A percentile compares a stretch with the other conserved stretches of the same genome.
Evolutionary conservation across 1,139 yeast genomes (phyloP).

Genomic region (Arxiozyma bovina): DNA sequence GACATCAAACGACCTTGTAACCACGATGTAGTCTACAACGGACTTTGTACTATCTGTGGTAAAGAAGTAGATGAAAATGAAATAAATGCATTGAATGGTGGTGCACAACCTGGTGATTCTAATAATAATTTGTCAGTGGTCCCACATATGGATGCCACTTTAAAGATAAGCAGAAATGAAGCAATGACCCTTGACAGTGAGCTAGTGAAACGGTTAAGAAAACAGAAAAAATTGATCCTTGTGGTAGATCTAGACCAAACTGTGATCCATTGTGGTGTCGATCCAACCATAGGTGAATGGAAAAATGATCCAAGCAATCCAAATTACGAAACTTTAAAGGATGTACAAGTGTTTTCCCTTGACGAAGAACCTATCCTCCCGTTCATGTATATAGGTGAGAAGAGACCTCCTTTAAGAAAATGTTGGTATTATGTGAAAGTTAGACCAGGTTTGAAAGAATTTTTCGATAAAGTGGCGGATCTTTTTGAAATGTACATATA

Average conservation of each 20-base stretch:
- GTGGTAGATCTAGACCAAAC: constrained; percentile 98
- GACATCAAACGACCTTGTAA: constrained; percentile 73
- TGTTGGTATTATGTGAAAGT: constrained; percentile 91
- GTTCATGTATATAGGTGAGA: constrained; percentile 48
- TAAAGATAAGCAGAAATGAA: constrained; percentile 76
- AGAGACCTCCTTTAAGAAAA: constrained; percentile 38
- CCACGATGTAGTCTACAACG: constrained; percentile 93
- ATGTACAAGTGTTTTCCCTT: constrained; percentile 66
- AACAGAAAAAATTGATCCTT: constrained; percentile 63
- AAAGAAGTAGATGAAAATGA: constrained; percentile 70
- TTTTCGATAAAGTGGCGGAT: constrained; percentile 53
- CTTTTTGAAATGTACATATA: constrained; percentile 87
- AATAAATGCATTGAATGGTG: constrained; percentile 33
- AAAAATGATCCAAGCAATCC: constrained; percentile 78
- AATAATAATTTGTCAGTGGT: constrained; percentile 72
- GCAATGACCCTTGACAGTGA: constrained; percentile 74
- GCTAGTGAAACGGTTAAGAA: constrained; percentile 52
- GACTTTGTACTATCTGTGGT: constrained; percentile 92
- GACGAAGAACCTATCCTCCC: constrained; percentile 66
- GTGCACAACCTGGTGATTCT: constrained; percentile 30
- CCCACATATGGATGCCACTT: constrained; percentile 84
- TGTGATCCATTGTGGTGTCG: constrained; percentile 95
- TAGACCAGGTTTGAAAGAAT: constrained; percentile 76
- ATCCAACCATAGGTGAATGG: constrained; percentile 97
- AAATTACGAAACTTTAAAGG: constrained; percentile 73